Evolutionary conservation across 345 rosid species (phyloP).

Genomic region (Noccaea caerulescens): DNA sequence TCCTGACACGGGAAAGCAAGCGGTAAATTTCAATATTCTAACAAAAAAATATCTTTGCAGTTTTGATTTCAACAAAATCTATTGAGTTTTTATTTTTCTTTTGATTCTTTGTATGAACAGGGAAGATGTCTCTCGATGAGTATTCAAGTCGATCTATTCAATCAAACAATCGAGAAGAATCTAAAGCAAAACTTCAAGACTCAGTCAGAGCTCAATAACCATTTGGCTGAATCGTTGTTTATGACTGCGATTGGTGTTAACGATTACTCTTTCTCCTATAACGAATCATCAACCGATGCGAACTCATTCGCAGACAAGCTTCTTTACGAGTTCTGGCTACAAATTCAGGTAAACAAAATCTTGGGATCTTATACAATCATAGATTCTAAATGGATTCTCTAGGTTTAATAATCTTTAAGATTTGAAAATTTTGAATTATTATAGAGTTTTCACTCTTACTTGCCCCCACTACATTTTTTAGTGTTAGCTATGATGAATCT

Average conservation of each 20-base stretch:
- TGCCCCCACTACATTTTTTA: not conserved
- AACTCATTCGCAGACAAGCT: constrained; percentile 30
- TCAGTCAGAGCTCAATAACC: constrained; percentile 23
- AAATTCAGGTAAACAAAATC: constrained; percentile 24
- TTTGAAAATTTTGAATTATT: no score
- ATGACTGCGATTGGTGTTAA: constrained; percentile 40
- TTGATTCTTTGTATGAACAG: constrained; percentile 25
- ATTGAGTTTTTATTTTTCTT: not conserved
- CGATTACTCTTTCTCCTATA: constrained; percentile 32
- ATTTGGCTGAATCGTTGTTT: constrained; percentile 38
- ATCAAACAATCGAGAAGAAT: constrained; percentile 26
- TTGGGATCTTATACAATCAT: no score
- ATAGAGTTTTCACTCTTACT: no score
- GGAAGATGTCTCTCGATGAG: constrained; percentile 41
- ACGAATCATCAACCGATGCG: not conserved
- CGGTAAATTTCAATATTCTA: constrained; percentile 7
- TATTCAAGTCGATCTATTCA: constrained; percentile 39
- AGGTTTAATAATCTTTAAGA: no score
- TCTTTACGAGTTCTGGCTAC: constrained; percentile 30
- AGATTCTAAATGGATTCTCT: no score
- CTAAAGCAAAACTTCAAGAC: constrained; percentile 27
- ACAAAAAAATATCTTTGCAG: not conserved
- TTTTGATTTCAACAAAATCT: not conserved
- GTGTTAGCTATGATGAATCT: not conserved
- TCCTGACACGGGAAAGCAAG: constrained; percentile 15